These are phyloP conservation scores for Monosporascus sp. DNA, from an alignment of 2,329 filamentous ascomycete genomes.

Conservation along the genomic window DNA sequence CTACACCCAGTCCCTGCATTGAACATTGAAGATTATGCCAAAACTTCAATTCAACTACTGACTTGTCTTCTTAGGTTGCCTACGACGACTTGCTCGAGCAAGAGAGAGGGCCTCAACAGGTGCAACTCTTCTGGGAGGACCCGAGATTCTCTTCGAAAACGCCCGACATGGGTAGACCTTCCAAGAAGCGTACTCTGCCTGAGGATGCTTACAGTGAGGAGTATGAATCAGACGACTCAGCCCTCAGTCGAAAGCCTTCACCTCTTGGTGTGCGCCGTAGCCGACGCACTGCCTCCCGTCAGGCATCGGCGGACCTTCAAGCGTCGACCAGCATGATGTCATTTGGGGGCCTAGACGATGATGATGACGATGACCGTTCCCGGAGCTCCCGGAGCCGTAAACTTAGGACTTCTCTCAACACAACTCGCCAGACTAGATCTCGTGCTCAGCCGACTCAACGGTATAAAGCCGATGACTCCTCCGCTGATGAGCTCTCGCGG, in stretches of 20 bases:
- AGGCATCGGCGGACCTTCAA: slow-evolving; percentile 2
- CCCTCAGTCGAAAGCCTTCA: slow-evolving; percentile 1
- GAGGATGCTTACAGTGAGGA: slow-evolving; percentile 20
- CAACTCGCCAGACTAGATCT: slow-evolving; percentile 14
- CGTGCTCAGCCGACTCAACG: slow-evolving; percentile 3
- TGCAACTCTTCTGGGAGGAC: slow-evolving; percentile 14
- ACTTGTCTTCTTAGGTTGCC: slow-evolving; percentile 15
- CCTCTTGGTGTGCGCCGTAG: slow-evolving; percentile 7
- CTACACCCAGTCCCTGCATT: too few relatives aligned
- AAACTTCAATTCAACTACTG: not conserved
- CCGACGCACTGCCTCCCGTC: slow-evolving; percentile 11
- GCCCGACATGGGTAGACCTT: slow-evolving; percentile 1
- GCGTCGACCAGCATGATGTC: slow-evolving; percentile 1
- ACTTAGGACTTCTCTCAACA: not conserved
- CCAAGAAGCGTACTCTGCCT: slow-evolving; percentile 9
- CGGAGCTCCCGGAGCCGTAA: slow-evolving; percentile 1
- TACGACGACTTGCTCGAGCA: slow-evolving; percentile 23
- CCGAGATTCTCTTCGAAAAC: slow-evolving; percentile 7
- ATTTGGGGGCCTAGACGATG: slow-evolving; percentile 1
- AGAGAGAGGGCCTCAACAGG: slow-evolving; percentile 17
- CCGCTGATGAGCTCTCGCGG: slow-evolving; percentile 27
- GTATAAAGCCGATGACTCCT: slow-evolving; percentile 8
- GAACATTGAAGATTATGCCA: too few relatives aligned
- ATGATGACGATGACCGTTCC: slow-evolving; percentile 4
- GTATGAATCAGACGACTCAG: slow-evolving; percentile 11